A percentile compares a stretch with the other conserved stretches of the same genome.
These are phyloP conservation scores for Drechslerella dactyloides DNA, from an alignment of 2,329 filamentous ascomycete species.

Conservation along the genomic window DNA sequence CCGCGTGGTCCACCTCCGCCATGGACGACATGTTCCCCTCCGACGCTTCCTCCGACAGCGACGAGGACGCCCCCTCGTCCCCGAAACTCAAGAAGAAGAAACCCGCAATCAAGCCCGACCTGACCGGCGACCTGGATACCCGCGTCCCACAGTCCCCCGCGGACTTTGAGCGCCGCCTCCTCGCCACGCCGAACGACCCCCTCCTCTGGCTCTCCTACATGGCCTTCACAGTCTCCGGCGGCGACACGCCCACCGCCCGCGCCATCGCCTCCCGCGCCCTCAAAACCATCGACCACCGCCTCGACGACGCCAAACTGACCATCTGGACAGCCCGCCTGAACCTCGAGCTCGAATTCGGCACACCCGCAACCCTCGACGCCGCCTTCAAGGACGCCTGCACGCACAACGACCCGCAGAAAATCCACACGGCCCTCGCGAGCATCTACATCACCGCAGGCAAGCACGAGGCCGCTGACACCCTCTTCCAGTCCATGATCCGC, in stretches of 20 bases:
- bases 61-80: constrained; percentile 61
- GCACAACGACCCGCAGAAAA: constrained; percentile 88
- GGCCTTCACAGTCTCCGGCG: constrained; percentile 95
- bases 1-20: constrained; percentile 77
- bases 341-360: constrained; percentile 88
- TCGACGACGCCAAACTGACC: constrained; percentile 79
- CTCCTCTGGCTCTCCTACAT: constrained; percentile 95
- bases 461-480: constrained; percentile 82
- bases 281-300: constrained; percentile 85
- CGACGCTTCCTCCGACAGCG: constrained; percentile 61
- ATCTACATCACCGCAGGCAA: constrained; percentile 95
- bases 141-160: constrained; percentile 86
- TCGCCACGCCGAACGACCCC: constrained; percentile 92
- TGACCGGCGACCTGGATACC: constrained; percentile 87
- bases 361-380: constrained; percentile 78
- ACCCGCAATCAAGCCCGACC: constrained; percentile 80
- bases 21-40: constrained; percentile 62
- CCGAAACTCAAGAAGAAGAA: constrained; percentile 79
- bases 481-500: constrained; percentile 86
- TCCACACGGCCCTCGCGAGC: constrained; percentile 86
- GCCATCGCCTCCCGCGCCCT: constrained; percentile 90
- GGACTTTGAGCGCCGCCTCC: constrained; percentile 90
- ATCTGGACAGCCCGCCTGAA: constrained; percentile 95
- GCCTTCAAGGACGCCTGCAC: constrained; percentile 91
- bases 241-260: constrained; percentile 84